Percentiles rank a stretch among this genome's conserved stretches.
Conservation (phyloP, 768 basidiomycete genomes). For the Lactifluus echinatus region DNA sequence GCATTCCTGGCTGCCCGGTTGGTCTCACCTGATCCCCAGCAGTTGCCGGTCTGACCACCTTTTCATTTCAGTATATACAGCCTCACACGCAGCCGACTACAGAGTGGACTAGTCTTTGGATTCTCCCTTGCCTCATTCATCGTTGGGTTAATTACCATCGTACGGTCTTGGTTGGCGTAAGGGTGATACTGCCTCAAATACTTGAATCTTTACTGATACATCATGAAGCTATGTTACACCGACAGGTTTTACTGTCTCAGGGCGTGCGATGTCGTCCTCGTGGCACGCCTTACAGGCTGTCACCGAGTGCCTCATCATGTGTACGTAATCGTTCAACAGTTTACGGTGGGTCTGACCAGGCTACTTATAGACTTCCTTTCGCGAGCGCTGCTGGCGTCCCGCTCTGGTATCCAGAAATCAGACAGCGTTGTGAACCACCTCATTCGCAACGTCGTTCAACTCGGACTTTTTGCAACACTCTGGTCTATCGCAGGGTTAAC, state of each 20-base stretch:
- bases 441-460: background rate
- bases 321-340: background rate
- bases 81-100: background rate
- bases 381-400: background rate
- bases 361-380: background rate
- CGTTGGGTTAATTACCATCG: background rate
- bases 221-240: background rate
- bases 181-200: background rate
- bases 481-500: background rate
- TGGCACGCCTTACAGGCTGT: background rate
- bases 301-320: background rate
- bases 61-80: background rate
- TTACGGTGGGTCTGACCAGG: background rate
- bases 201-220: background rate
- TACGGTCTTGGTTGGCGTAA: background rate
- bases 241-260: no score
- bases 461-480: background rate
- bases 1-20: background rate
- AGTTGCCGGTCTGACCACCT: background rate
- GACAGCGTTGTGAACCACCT: background rate
- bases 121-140: background rate
- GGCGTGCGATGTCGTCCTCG: background rate
- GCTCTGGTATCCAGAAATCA: background rate
- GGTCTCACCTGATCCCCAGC: background rate
- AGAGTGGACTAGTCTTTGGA: background rate